Evolutionary conservation across 257 asterid species (phyloP), one percentile per base, ranked within the genome.

Genomic region (Ocimum tenuiflorum): DNA sequence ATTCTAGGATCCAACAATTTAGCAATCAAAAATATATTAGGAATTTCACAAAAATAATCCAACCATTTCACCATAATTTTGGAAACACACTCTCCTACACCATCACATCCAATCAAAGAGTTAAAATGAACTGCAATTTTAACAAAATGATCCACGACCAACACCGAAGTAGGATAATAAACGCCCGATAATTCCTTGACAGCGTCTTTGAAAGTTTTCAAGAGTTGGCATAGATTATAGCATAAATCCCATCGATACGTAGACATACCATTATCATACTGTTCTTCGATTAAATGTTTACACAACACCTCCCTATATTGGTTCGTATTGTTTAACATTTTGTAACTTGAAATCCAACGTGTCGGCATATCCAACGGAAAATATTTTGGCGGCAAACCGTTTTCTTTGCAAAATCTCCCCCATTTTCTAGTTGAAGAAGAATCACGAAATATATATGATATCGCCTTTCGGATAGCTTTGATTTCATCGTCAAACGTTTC

Each of bases 1-100:
- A 29, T 20, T 18, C 73, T 27, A 43, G 73, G 73, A 68, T 56
- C 66, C 1, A 68, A 33, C 1, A 56, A 1, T 14, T 29, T 68
- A 19, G 66, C 73, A 56, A 68, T 1, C n/a, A 68, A 46, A 14
- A 29, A 29, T 1, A 68, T 10, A 6, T n/a, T 27, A 5, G 73
- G 73, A 10, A 68, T 68, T 41, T 57, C 58, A 13, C 4, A 3
- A 56, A 68, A 56, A 14, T 56, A 8, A 0, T 31, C 6, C 9
- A 46, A 18, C 73, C 73, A 68, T 7, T 18, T 56, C 7, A 7
- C 58, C 20, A 17, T 56, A 58, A 56, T 43, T 19, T 18, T 39
- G 23, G 2, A 48, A 12, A 3, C 2, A 0, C 27, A 56, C 29
- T 13, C 48, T 45, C 38, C 17, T 10, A 68, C 29, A 12, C 7